Evolutionary conservation across 2,329 filamentous ascomycete genomes (phyloP).

Genomic region (Stemphylium beticola): DNA sequence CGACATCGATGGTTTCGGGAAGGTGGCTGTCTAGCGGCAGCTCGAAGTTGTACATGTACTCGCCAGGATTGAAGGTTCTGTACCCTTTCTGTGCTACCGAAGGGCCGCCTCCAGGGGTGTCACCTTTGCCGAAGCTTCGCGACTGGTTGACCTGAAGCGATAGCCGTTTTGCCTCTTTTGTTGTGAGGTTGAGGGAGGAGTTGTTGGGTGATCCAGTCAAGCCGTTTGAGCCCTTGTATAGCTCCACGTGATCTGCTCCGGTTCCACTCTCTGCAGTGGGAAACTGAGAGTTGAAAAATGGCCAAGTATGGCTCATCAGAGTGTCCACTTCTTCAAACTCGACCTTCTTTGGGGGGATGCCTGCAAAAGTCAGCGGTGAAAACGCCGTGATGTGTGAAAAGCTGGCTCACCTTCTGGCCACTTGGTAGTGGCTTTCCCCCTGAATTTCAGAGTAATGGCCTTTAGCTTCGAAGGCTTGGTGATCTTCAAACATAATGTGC

Average conservation of each 20-base stretch:
- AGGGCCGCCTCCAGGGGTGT: constrained; percentile 62
- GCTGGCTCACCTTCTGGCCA: constrained; percentile 81
- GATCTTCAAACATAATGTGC: constrained; percentile 80
- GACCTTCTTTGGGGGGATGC: constrained; percentile 85
- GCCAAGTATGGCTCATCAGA: constrained; percentile 85
- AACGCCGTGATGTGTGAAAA: not conserved
- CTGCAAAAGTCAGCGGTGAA: constrained; percentile 45
- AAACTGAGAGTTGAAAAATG: constrained; percentile 86
- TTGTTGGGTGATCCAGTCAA: constrained; percentile 55
- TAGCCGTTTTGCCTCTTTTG: constrained; percentile 67
- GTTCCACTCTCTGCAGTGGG: constrained; percentile 65
- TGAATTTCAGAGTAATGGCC: constrained; percentile 83
- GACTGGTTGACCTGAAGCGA: constrained; percentile 83
- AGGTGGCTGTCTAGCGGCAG: constrained; percentile 79
- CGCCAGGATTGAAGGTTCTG: constrained; percentile 79
- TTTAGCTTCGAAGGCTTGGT: constrained; percentile 94
- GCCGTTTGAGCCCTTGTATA: constrained; percentile 54
- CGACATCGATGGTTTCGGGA: constrained; percentile 84
- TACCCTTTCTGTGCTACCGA: constrained; percentile 78
- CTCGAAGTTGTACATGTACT: constrained; percentile 80
- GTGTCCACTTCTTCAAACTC: constrained; percentile 85
- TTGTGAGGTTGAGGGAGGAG: constrained; percentile 53
- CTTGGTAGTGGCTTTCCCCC: constrained; percentile 84
- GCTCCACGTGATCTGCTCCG: constrained; percentile 67
- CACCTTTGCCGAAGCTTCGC: constrained; percentile 83